Base-by-base conservation (phyloP, 1,139 yeast species). In the Dujonia santamariae region DNA sequence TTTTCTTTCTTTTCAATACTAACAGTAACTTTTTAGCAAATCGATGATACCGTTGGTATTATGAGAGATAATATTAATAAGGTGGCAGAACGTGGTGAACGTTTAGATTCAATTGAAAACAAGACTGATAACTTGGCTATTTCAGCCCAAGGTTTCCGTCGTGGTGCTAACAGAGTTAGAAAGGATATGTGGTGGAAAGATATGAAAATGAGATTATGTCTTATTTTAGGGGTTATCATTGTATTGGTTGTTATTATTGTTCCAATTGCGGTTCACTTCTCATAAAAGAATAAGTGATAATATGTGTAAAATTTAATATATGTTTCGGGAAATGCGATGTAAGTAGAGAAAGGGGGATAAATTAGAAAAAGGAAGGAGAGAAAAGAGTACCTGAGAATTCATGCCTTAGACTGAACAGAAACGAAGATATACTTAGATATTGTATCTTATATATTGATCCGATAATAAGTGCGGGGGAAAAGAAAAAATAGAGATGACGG, bases 141-240 rank as follows among this genome's bases (percentile, higher is more conserved):
- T 35, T 78, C 90, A 35, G 98, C 99, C 6, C 95, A 87, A 52
- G 95, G 96, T 22, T 94, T 94, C 71, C 86, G 95, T 60, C 78
- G 96, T 59, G 96, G 97, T 28, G 98, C 98, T 39, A 92, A 90
- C 65, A 80, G 96, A 51, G 97, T 92, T 32, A 85, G 99, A 67
- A 94, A 90, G 63, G 96, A 88, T 58, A 92, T 92, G 97, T 92
- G 98, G 98, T 85, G 95, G 87, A 92, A 94, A 63, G 97, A 92
- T 60, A 76, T 94, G 78, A 92, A 92, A 70, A 85, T 92, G 95
- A 82, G 96, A 61, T 70, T 90, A 72, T 92, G 98, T 61, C 72
- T 92, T 42, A 84, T 87, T 41, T 73, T 85, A 29, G 95, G 85
- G 29, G 72, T 84, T 24, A 75, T 94, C 43, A 82, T 92, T 52